Evolutionary conservation across 495 filamentous ascomycete genomes (phyloP).

Genomic region (Aspergillus cavernicola): DNA sequence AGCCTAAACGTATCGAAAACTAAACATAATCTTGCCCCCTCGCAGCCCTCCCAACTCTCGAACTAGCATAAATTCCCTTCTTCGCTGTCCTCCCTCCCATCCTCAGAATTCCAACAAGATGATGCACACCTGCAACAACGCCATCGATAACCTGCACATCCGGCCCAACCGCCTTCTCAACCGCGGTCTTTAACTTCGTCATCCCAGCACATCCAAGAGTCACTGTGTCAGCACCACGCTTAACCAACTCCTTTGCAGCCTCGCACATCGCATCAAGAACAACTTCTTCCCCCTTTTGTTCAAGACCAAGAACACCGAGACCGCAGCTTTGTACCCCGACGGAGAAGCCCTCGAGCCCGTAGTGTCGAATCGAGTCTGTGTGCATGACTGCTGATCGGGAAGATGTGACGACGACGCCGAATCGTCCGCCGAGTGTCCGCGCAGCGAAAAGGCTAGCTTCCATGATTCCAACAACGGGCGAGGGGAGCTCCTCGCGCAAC

Average conservation of each 20-base stretch:
- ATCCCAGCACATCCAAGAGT: slow-evolving; percentile 48
- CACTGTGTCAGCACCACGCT: slow-evolving; percentile 42
- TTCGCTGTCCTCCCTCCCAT: slow-evolving; percentile 34
- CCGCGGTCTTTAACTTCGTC: slow-evolving; percentile 40
- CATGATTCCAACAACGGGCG: slow-evolving; percentile 49
- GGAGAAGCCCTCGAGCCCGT: slow-evolving; percentile 36
- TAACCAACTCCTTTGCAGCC: slow-evolving; percentile 33
- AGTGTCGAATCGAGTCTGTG: slow-evolving; percentile 36
- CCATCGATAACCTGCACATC: slow-evolving; percentile 35
- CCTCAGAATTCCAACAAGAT: slow-evolving; percentile 27
- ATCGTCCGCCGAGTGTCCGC: slow-evolving; percentile 33
- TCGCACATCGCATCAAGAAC: slow-evolving; percentile 36
- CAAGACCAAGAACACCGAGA: slow-evolving; percentile 41
- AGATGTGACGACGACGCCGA: slow-evolving; percentile 41
- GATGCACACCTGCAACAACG: slow-evolving; percentile 22
- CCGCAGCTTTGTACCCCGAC: slow-evolving; percentile 36
- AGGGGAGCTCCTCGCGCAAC: slow-evolving; percentile 42
- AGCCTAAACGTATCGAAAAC: no score
- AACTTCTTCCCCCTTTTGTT: slow-evolving; percentile 31
- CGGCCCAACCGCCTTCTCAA: slow-evolving; percentile 37
- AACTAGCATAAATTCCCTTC: slow-evolving; percentile 30
- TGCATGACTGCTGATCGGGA: slow-evolving; percentile 36
- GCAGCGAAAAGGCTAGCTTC: slow-evolving; percentile 40
- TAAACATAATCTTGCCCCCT: slow-evolving; percentile 29
- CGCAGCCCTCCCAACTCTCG: slow-evolving; percentile 23